A percentile compares a stretch with the other conserved stretches of the same genome.
Conservation (phyloP, 768 basidiomycete species). For the Rhodotorula toruloides region DNA sequence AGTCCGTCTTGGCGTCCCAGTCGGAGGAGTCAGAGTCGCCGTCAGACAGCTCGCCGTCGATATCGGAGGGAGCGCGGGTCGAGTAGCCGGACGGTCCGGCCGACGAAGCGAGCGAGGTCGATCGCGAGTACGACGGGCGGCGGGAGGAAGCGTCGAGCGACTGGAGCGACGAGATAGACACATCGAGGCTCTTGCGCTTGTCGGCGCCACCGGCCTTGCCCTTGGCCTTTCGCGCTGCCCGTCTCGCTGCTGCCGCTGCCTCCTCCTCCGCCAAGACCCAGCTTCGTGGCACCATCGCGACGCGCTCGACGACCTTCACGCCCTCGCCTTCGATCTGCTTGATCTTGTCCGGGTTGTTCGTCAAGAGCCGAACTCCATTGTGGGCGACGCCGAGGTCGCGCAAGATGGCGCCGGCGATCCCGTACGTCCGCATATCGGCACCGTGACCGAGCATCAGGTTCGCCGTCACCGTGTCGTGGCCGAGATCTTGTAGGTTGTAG, state of each 20-base stretch:
- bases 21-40: constrained; percentile 18
- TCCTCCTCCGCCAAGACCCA: constrained; percentile 56
- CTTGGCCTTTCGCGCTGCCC: neutral
- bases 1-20: constrained; percentile 40
- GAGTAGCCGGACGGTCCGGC: neutral
- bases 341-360: constrained; percentile 98
- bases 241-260: constrained; percentile 37
- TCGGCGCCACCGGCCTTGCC: neutral
- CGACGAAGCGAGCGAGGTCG: constrained; percentile 12
- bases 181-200: constrained; percentile 10
- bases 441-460: constrained; percentile 91
- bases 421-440: constrained; percentile 90
- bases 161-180: neutral
- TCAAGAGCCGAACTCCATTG: constrained; percentile 66
- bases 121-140: neutral
- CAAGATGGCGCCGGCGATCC: constrained; percentile 81
- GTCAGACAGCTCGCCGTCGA: neutral
- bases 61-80: neutral
- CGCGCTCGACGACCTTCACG: constrained; percentile 70
- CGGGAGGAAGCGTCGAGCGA: constrained; percentile 14
- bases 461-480: constrained; percentile 97
- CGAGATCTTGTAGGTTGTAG: constrained; percentile 95
- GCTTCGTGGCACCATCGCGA: constrained; percentile 88
- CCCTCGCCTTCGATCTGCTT: constrained; percentile 78
- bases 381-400: constrained; percentile 66